phyloP scores from a whole-genome alignment of 2,329 filamentous ascomycete genomes.

The Arthrobotrys iridis region DNA sequence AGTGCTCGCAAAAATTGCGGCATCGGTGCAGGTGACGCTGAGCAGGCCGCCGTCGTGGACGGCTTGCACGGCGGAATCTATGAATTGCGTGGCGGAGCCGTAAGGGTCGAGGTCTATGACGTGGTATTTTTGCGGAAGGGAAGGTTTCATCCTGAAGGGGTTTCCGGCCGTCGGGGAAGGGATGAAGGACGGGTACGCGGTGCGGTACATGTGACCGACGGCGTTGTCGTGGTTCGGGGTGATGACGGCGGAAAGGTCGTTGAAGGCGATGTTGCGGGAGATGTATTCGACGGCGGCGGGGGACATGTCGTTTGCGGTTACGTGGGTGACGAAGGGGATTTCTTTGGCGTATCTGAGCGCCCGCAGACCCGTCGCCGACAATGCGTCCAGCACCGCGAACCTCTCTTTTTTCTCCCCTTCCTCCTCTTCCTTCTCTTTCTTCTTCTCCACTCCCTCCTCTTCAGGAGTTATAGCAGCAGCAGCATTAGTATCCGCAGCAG shows the following conservation, averaged over 20 bases:
- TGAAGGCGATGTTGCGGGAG: slow-evolving; percentile 83
- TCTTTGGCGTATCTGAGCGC: slow-evolving; percentile 92
- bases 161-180: slow-evolving; percentile 25
- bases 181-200: slow-evolving; percentile 27
- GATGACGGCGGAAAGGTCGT: slow-evolving; percentile 67
- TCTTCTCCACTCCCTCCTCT: slow-evolving; percentile 62
- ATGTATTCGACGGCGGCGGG: slow-evolving; percentile 81
- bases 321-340: slow-evolving; percentile 80
- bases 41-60: slow-evolving; percentile 84
- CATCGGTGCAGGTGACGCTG: slow-evolving; percentile 96
- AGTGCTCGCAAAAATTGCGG: slow-evolving; percentile 91
- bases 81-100: slow-evolving; percentile 88
- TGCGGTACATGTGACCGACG: slow-evolving; percentile 83
- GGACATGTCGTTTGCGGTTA: slow-evolving; percentile 91
- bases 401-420: slow-evolving; percentile 56
- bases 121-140: slow-evolving; percentile 73
- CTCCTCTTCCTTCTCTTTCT: slow-evolving; percentile 50
- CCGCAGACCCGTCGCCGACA: slow-evolving; percentile 91
- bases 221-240: slow-evolving; percentile 71
- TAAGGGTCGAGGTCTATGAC: slow-evolving; percentile 98
- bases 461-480: slow-evolving; percentile 51
- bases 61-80: slow-evolving; percentile 88
- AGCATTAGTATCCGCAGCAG: neutral
- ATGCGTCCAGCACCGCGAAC: slow-evolving; percentile 90
- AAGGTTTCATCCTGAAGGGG: slow-evolving; percentile 11